Base-by-base conservation (phyloP, 2,329 filamentous ascomycete genomes). In the Sporothrix curviconia region DNA sequence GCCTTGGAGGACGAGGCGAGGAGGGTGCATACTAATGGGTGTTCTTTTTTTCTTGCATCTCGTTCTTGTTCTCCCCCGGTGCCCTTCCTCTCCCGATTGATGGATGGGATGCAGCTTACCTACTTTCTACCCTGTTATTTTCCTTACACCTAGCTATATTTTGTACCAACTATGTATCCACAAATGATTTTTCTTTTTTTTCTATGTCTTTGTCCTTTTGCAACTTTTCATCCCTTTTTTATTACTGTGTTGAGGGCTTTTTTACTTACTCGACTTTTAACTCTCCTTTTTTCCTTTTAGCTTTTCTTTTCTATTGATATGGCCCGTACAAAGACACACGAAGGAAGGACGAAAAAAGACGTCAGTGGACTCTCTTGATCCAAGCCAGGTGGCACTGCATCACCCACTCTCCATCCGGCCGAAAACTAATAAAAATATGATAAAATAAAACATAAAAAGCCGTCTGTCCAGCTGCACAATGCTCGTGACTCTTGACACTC, bases 281-380 rank as follows among this genome's bases (percentile, higher is more conserved):
- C 32, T 37, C 47, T 34, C n/a, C n/a, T n/a, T n/a, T n/a, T n/a
- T 37, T 37, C 28, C 47, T 32, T 14, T 36, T 37, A 34, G 24
- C 15, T 32, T 55, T 39, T 28, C 24, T 34, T 44, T 17, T 43
- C 37, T 55, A 44, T 43, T 58, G 52, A 57, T 43, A 58, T 54
- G 40, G 43, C 42, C 49, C 17, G 19, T 24, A 50, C 28, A 53
- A 40, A 53, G 37, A 53, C 5, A 25, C 32, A 22, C 32, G 11
- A 11, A 22, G 19, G 14, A 22, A 40, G 22, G 32, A n/a, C 25
- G 14, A 37, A 37, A 19, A 34, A 28, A 36, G 49, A 30, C 34
- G 7, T n/a, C n/a, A n/a, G n/a, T n/a, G n/a, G n/a, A n/a, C n/a
- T n/a, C n/a, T n/a, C n/a, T n/a, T n/a, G n/a, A n/a, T n/a, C n/a